phyloP scores from a whole-genome alignment of 2,329 filamentous ascomycete species.

The Xylaria digitata region DNA sequence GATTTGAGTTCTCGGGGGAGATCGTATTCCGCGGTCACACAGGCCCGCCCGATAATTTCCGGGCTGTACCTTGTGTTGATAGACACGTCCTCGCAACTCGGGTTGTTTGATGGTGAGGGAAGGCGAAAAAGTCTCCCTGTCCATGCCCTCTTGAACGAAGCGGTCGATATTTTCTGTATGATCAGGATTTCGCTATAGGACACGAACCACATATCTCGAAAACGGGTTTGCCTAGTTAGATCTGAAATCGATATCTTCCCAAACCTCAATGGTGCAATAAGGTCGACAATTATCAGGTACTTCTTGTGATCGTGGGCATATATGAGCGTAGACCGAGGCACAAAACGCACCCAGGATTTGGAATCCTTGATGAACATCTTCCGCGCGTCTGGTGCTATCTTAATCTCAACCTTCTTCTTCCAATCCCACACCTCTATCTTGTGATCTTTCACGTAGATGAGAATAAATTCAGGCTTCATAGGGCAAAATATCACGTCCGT shows the following conservation, averaged over 20 bases:
- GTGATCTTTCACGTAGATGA: background rate
- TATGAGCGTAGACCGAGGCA: conserved; percentile 10
- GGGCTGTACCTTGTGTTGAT: background rate
- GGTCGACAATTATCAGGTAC: background rate
- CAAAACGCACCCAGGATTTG: background rate
- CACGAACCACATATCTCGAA: background rate
- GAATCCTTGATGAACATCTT: background rate
- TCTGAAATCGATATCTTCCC: background rate
- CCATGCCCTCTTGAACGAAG: background rate
- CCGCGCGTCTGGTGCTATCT: background rate
- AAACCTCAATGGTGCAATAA: background rate
- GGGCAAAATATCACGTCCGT: background rate
- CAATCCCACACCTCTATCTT: conserved; percentile 4
- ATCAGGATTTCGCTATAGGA: background rate
- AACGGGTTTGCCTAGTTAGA: background rate
- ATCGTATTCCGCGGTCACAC: background rate
- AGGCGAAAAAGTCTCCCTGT: background rate
- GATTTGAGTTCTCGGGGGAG: background rate
- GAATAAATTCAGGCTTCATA: background rate
- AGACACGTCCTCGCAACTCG: background rate
- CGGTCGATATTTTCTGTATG: background rate
- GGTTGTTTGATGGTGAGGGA: background rate
- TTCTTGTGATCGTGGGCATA: background rate
- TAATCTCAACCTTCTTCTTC: background rate
- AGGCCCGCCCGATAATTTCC: background rate